A percentile compares a stretch with the other conserved stretches of the same genome.
phyloP scores from a whole-genome alignment of 1,284 basidiomycete species.

The Tilletia caries region DNA sequence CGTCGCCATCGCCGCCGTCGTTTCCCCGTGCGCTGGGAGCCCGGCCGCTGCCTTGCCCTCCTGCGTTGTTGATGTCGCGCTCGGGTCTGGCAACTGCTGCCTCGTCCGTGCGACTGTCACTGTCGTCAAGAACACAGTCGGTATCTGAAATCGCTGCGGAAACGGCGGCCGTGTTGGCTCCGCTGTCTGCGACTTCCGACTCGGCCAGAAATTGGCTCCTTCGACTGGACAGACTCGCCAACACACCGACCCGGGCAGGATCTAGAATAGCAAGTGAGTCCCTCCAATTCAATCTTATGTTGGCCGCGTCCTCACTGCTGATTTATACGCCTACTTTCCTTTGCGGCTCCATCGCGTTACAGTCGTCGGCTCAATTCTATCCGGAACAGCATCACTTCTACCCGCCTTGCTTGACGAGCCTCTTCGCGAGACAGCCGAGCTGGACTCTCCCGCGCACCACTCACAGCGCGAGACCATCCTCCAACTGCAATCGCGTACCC shows the following conservation, averaged over 20 bases:
- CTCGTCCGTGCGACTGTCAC: too few relatives aligned
- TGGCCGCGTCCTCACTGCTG: background rate
- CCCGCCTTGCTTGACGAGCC: slow-evolving; percentile 7
- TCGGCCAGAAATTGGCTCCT: background rate
- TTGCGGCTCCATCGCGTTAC: too few relatives aligned
- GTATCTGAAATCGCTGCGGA: background rate
- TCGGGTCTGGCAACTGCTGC: too few relatives aligned
- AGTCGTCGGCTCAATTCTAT: slow-evolving; percentile 2
- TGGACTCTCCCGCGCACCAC: background rate
- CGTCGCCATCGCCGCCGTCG: too few relatives aligned
- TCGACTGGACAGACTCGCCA: background rate
- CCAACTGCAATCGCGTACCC: background rate
- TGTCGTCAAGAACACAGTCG: too few relatives aligned
- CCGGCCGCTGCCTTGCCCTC: too few relatives aligned
- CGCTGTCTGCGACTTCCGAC: background rate
- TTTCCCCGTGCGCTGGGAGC: too few relatives aligned
- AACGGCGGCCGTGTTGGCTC: background rate
- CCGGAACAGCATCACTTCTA: background rate
- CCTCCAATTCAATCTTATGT: background rate
- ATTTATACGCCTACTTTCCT: background rate
- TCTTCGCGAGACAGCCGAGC: background rate
- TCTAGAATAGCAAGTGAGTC: background rate
- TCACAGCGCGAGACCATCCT: background rate
- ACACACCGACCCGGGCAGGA: background rate
- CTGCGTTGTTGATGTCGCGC: too few relatives aligned